A percentile compares a stretch with the other conserved stretches of the same genome.
Conservation (phyloP, 2,329 filamentous ascomycete genomes). For the Epichloe elymi region DNA sequence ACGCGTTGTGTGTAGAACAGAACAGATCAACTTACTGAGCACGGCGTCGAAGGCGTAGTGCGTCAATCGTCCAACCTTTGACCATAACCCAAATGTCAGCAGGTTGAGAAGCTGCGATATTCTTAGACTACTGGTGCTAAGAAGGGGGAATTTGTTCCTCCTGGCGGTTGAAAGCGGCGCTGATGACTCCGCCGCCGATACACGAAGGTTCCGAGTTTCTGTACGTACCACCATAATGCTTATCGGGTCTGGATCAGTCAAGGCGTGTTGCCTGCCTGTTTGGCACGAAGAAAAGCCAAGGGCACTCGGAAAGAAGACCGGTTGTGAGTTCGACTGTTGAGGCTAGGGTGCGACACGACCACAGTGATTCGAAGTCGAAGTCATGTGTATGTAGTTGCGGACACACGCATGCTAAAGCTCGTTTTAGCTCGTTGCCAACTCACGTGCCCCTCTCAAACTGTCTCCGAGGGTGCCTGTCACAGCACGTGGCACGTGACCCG, state of each 20-base stretch:
- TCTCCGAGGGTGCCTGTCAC: no score
- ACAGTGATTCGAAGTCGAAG: background rate
- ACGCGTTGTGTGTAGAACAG: background rate
- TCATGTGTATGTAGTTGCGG: background rate
- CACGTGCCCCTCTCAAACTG: no score
- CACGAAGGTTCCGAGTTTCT: background rate
- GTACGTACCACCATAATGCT: constrained; percentile 22
- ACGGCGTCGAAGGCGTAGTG: constrained; percentile 97
- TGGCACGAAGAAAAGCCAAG: background rate
- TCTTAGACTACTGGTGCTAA: constrained; percentile 19
- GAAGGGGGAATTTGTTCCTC: background rate
- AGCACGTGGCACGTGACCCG: no score
- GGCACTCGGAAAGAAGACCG: background rate
- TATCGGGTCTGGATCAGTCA: background rate
- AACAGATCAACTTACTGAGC: constrained; percentile 48
- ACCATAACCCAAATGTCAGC: constrained; percentile 55
- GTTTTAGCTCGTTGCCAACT: no score
- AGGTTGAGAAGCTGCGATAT: constrained; percentile 46
- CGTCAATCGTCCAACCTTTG: constrained; percentile 80
- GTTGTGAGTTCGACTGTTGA: background rate
- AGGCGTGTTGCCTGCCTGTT: background rate
- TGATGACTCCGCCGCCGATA: background rate
- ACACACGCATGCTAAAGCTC: background rate
- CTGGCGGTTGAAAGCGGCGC: background rate
- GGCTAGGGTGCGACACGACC: background rate